These are phyloP conservation scores for Brasilioporus rufonigricans DNA, from an alignment of 768 basidiomycete genomes.

Conservation along the genomic window DNA sequence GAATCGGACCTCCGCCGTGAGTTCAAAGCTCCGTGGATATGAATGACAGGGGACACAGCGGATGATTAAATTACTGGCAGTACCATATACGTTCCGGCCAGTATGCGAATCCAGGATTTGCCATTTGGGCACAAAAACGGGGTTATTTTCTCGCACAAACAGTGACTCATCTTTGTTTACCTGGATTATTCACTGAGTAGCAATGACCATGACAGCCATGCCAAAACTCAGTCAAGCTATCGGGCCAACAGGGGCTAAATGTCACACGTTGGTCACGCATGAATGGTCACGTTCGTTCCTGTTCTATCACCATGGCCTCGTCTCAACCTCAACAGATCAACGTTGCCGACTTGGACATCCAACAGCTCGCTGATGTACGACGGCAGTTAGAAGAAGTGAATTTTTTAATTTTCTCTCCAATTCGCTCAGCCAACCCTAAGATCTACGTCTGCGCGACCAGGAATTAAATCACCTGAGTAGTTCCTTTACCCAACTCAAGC, in stretches of 20 bases:
- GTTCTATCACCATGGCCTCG: constrained; percentile 31
- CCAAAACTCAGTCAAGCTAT: too few species aligned
- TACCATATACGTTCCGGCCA: too few species aligned
- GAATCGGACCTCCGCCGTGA: too few species aligned
- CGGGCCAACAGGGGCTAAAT: constrained; percentile 4
- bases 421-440: not conserved
- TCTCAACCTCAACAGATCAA: constrained; percentile 68
- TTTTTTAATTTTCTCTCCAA: not conserved
- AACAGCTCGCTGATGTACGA: constrained; percentile 86
- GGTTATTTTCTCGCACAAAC: too few species aligned
- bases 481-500: constrained; percentile 90
- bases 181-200: too few species aligned
- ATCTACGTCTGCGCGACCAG: constrained; percentile 40
- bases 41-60: too few species aligned
- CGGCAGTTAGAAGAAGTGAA: constrained; percentile 89
- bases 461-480: constrained; percentile 90
- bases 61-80: too few species aligned
- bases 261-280: constrained; percentile 11
- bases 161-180: too few species aligned
- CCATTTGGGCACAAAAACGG: too few species aligned
- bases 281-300: constrained; percentile 4
- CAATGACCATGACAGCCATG: too few species aligned
- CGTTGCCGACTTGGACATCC: constrained; percentile 77
- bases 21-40: too few species aligned
- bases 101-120: too few species aligned